These are phyloP conservation scores for Ceratocystis alfenasii DNA, from an alignment of 2,329 filamentous ascomycete genomes.

Conservation along the genomic window DNA sequence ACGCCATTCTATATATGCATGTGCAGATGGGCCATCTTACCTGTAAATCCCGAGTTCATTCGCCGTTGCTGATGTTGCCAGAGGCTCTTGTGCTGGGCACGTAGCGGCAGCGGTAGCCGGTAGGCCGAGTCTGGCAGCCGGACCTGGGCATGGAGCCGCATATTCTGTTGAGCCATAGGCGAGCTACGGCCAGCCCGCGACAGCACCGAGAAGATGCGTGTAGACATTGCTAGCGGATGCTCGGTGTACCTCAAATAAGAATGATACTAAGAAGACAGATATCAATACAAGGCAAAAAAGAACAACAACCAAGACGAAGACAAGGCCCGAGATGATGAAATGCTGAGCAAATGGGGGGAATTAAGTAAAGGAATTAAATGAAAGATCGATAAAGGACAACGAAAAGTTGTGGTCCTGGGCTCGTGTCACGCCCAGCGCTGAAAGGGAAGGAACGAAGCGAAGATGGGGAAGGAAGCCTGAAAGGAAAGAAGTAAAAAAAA, in stretches of 20 bases:
- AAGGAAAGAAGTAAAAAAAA: slow-evolving; percentile 4
- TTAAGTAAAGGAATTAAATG: neutral
- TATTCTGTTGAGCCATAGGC: neutral
- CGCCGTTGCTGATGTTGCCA: slow-evolving; percentile 9
- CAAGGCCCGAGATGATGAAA: neutral
- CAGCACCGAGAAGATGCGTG: slow-evolving; percentile 7
- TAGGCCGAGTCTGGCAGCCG: neutral
- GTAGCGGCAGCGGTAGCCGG: neutral
- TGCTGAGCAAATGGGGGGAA: neutral
- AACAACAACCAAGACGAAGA: neutral
- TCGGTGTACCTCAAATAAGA: neutral
- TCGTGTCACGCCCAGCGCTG: slow-evolving; percentile 7
- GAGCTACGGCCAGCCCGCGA: slow-evolving; percentile 9
- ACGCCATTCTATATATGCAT: too few species aligned
- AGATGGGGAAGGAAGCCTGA: neutral
- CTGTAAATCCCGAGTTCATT: slow-evolving; percentile 1
- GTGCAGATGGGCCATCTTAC: neutral
- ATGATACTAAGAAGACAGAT: neutral
- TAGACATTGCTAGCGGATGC: slow-evolving; percentile 11
- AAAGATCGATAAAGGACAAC: neutral
- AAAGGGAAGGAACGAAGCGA: slow-evolving; percentile 4
- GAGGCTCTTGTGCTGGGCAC: neutral
- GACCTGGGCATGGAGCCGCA: neutral
- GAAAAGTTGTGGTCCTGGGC: slow-evolving; percentile 1
- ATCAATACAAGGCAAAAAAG: neutral